Evolutionary conservation across 345 rosid genomes (phyloP).

Genomic region (Citrus glauca): DNA sequence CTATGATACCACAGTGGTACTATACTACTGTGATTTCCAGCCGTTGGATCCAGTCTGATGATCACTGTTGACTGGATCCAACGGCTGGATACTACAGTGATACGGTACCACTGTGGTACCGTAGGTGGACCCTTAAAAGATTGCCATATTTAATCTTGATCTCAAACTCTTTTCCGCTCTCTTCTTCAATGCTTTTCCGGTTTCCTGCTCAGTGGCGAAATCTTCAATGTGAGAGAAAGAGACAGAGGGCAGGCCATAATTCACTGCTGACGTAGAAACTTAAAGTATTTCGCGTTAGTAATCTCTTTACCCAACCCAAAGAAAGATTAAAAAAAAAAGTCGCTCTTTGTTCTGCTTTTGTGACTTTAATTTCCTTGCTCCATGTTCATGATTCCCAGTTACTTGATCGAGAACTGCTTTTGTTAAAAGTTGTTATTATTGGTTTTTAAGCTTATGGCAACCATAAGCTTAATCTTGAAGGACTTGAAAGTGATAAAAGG

Average conservation of each 20-base stretch:
- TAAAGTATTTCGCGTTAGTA: neutral
- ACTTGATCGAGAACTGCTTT: neutral
- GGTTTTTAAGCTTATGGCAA: neutral
- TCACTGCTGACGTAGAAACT: neutral
- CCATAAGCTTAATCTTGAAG: neutral
- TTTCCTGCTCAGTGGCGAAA: too few relatives aligned
- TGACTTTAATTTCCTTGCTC: neutral
- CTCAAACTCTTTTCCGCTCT: too few relatives aligned
- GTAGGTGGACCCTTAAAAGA: too few relatives aligned
- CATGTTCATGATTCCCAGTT: neutral
- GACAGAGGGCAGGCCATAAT: neutral
- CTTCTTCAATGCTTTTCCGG: too few relatives aligned
- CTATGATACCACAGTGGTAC: too few relatives aligned
- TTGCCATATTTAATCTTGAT: too few relatives aligned
- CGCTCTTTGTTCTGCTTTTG: neutral
- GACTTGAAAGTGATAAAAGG: neutral
- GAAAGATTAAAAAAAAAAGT: neutral
- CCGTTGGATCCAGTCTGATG: too few relatives aligned
- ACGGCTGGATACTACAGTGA: too few relatives aligned
- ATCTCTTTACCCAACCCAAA: neutral
- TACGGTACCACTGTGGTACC: too few relatives aligned
- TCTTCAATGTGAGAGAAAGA: too few relatives aligned
- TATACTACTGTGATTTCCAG: too few relatives aligned
- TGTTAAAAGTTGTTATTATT: neutral
- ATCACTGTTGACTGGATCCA: too few relatives aligned